phyloP scores from a whole-genome alignment of 2,329 filamentous ascomycete genomes.

The Calcarisporium arbuscula region DNA sequence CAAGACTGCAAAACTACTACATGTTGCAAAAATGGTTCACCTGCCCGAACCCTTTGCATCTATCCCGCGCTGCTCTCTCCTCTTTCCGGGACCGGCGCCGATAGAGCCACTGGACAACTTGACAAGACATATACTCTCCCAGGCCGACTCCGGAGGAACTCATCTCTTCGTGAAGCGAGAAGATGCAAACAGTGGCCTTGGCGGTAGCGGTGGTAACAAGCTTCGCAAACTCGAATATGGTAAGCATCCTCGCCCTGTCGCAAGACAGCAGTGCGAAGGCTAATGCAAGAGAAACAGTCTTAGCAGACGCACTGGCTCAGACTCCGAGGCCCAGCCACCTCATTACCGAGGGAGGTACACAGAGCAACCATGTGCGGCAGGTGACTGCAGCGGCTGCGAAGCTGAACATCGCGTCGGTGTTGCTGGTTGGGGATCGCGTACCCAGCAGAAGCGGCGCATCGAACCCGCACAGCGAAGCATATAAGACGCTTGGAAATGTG shows the following conservation, averaged over 20 bases:
- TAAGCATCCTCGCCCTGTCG: background rate
- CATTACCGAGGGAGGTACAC: slow-evolving; percentile 5
- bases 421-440: background rate
- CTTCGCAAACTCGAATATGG: slow-evolving; percentile 8
- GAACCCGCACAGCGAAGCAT: background rate
- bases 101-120: background rate
- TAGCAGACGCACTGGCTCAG: slow-evolving; percentile 4
- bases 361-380: slow-evolving; percentile 7
- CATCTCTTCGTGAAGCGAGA: slow-evolving; percentile 3
- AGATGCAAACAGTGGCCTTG: slow-evolving; percentile 5
- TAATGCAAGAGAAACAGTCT: background rate
- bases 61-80: background rate
- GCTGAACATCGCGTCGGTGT: slow-evolving; percentile 1
- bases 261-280: background rate
- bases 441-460: background rate
- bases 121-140: background rate
- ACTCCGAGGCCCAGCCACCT: slow-evolving; percentile 1
- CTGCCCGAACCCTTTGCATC: background rate
- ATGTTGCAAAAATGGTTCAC: no score
- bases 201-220: slow-evolving; percentile 6
- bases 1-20: no score
- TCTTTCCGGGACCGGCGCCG: background rate
- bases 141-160: background rate
- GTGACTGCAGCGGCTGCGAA: slow-evolving; percentile 4
- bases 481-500: slow-evolving; percentile 2